phyloP scores from a whole-genome alignment of 2,329 filamentous ascomycete genomes.

The Pseudonectria foliicola region DNA sequence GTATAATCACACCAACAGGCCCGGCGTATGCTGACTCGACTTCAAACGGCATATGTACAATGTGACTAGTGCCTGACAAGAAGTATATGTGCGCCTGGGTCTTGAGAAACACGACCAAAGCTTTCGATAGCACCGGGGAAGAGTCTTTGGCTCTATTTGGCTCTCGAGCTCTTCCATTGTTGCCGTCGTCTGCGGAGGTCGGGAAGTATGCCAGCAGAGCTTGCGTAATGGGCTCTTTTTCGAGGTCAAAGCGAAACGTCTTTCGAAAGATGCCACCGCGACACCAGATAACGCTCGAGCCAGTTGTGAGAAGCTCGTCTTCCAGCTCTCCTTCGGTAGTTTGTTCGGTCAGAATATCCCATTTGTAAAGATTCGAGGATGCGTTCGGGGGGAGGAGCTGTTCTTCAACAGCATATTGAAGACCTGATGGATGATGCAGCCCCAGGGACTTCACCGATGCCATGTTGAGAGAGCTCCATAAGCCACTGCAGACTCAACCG shows the following conservation, averaged over 20 bases:
- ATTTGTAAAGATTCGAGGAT: slow-evolving; percentile 60
- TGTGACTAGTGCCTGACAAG: slow-evolving; percentile 77
- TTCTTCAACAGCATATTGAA: slow-evolving; percentile 78
- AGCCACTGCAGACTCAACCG: slow-evolving; percentile 9
- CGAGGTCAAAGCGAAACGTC: slow-evolving; percentile 76
- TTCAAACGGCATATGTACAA: slow-evolving; percentile 91
- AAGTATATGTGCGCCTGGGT: slow-evolving; percentile 93
- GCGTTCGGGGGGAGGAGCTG: slow-evolving; percentile 65
- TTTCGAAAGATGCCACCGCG: slow-evolving; percentile 78
- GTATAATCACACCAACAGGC: slow-evolving; percentile 76
- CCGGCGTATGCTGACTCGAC: slow-evolving; percentile 81
- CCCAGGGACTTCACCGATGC: slow-evolving; percentile 86
- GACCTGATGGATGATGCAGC: slow-evolving; percentile 77
- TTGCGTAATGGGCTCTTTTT: slow-evolving; percentile 80
- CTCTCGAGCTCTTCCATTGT: slow-evolving; percentile 5
- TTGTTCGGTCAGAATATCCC: slow-evolving; percentile 54
- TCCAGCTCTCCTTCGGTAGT: slow-evolving; percentile 42
- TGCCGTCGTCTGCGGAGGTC: slow-evolving; percentile 35
- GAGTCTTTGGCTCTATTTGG: slow-evolving; percentile 9
- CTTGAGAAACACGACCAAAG: slow-evolving; percentile 84
- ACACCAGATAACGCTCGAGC: slow-evolving; percentile 79
- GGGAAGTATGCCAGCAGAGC: slow-evolving; percentile 81
- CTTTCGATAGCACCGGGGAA: slow-evolving; percentile 44
- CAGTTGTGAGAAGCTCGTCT: slow-evolving; percentile 75
- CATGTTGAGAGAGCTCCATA: slow-evolving; percentile 51